Evolutionary conservation across 805 yeast species (phyloP).

Genomic region (Kuraishia ogatae): DNA sequence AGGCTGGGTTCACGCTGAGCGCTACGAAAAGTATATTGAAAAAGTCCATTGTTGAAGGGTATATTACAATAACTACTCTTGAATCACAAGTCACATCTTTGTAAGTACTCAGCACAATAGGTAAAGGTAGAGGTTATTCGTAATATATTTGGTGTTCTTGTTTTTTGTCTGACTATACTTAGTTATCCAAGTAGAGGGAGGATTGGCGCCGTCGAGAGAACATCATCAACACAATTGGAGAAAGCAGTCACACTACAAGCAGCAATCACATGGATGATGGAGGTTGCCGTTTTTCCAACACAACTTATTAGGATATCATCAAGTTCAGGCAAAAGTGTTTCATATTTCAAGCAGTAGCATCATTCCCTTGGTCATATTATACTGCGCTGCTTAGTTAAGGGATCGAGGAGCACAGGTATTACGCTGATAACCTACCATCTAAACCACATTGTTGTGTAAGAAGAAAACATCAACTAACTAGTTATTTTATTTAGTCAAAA

Average conservation of each 20-base stretch:
- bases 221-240: background rate
- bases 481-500: constrained; percentile 29
- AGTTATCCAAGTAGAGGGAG: background rate
- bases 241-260: background rate
- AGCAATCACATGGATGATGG: background rate
- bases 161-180: no score
- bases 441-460: no score
- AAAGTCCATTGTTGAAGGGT: background rate
- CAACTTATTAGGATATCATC: no score
- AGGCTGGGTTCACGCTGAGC: background rate
- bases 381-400: no score
- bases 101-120: background rate
- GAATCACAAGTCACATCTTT: background rate
- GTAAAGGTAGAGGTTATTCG: background rate
- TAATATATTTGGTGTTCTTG: background rate
- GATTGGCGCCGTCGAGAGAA: background rate
- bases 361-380: no score
- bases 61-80: background rate
- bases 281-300: no score
- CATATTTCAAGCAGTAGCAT: no score
- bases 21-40: background rate
- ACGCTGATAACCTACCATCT: no score
- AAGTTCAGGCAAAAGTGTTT: no score
- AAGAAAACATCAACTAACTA: background rate
- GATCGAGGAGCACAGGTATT: no score